phyloP scores from a whole-genome alignment of 2,329 filamentous ascomycete species.

The Fusarium robinianum region DNA sequence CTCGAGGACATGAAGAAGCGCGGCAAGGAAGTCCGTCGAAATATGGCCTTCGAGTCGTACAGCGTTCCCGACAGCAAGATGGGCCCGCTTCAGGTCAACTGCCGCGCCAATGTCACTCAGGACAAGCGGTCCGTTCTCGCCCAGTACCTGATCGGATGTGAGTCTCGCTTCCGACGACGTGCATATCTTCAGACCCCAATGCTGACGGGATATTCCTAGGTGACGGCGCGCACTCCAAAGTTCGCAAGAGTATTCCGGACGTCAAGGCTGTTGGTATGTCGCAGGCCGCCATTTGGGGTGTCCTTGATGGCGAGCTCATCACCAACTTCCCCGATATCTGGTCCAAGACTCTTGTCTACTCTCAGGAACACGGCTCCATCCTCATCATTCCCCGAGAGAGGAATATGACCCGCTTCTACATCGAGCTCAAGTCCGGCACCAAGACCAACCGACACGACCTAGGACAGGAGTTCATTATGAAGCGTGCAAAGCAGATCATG shows the following conservation, averaged over 20 bases:
- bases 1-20: conserved; percentile 69
- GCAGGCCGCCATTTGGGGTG: conserved; percentile 66
- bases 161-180: conserved; percentile 30
- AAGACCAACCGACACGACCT: conserved; percentile 48
- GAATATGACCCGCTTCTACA: conserved; percentile 70
- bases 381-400: conserved; percentile 75
- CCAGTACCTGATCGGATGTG: conserved; percentile 70
- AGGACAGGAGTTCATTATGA: conserved; percentile 71
- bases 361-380: conserved; percentile 68
- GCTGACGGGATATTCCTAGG: conserved; percentile 43
- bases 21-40: conserved; percentile 65
- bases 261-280: conserved; percentile 61
- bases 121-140: conserved; percentile 57
- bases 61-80: conserved; percentile 48
- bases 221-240: conserved; percentile 73
- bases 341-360: conserved; percentile 73
- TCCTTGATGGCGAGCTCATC: conserved; percentile 70
- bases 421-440: conserved; percentile 56
- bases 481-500: conserved; percentile 64
- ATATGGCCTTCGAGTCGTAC: conserved; percentile 66
- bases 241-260: conserved; percentile 65
- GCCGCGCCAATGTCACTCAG: conserved; percentile 56
- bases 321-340: conserved; percentile 77
- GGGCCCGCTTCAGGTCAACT: conserved; percentile 55
- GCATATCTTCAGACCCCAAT: not conserved